Base-by-base conservation (phyloP, 148 eudicot genomes). In the Chenopodium album region DNA sequence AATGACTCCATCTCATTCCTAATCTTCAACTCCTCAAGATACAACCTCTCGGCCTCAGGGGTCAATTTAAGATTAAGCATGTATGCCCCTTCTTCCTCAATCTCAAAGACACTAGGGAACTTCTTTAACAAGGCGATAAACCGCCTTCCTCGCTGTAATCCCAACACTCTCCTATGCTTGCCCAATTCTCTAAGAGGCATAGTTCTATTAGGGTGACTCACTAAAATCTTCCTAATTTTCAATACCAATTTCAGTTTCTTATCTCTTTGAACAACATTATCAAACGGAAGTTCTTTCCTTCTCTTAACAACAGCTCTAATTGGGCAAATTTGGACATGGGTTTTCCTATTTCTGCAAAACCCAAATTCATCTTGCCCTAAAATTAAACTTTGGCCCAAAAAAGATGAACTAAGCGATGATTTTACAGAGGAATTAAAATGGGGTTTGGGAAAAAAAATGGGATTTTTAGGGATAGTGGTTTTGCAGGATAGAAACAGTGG, bases 31-130 rank as follows among this genome's bases (percentile, higher is more conserved):
- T 94, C 98, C 90, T 97, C 98, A 76, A 91, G 82, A 84, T 97
- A 94, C 87, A 97, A 91, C 50, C 90, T 88, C 80, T 97, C 99
- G 4, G 99, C 99, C 82, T 97, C 99, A 7, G 97, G 96, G 0
- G 99, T 94, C 85, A 97, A 80, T 81, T 80, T 92, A 84, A 97
- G 94, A 84, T 80, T 79, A 66, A 97, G 92, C 63, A 91, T 82
- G 78, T 91, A 97, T 34, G 84, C 97, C 79, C 99, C 99, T 88
- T 97, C 98, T 85, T 94, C 97, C 75, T 90, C 88, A 26, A 97
- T 88, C 90, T 97, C 93, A 70, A 97, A 97, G 46, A 97, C 93
- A 13, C 92, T 91, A 0, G 99, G 99, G 78, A 91, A 97, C 82
- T 94, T 97, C 87, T 81, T 92, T 85, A 97, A 84, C 64, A 97